A percentile compares a stretch with the other conserved stretches of the same genome.
phyloP scores from a whole-genome alignment of 2,329 filamentous ascomycete species.

The Colletotrichum sp. region DNA sequence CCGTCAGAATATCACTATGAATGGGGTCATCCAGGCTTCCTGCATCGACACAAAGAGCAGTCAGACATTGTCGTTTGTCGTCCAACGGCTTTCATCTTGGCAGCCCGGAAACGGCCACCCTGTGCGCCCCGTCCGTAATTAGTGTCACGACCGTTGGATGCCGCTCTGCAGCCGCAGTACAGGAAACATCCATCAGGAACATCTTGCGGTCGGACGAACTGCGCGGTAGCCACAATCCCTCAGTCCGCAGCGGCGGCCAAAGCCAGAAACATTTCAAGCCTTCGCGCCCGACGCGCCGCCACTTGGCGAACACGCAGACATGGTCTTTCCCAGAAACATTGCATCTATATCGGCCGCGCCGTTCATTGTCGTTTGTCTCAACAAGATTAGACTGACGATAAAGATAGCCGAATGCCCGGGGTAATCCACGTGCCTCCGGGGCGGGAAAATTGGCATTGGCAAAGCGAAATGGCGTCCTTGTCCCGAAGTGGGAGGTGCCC shows the following conservation, averaged over 20 bases:
- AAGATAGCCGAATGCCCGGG: constrained; percentile 19
- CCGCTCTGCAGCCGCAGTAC: neutral
- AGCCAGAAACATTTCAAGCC: neutral
- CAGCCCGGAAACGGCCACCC: neutral
- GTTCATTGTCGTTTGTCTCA: constrained; percentile 10
- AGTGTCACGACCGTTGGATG: neutral
- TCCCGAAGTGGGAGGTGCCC: constrained; percentile 11
- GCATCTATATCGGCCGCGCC: neutral
- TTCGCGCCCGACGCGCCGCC: neutral
- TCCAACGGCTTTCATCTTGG: constrained; percentile 8
- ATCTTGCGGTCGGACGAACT: neutral
- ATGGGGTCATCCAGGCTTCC: neutral
- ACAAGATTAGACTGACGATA: constrained; percentile 12
- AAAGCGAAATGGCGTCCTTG: constrained; percentile 16
- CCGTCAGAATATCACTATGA: neutral
- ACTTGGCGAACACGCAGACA: neutral
- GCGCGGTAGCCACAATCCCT: neutral
- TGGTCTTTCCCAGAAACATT: neutral
- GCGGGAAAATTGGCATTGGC: constrained; percentile 4
- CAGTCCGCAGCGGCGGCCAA: neutral
- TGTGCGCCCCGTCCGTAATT: neutral
- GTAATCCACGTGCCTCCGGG: constrained; percentile 15
- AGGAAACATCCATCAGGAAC: neutral
- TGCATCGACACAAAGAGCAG: neutral
- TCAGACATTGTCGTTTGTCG: neutral